A percentile compares a stretch with the other conserved stretches of the same genome.
Conservation (phyloP, 495 filamentous ascomycete species). For the Margaritispora aquatica region DNA sequence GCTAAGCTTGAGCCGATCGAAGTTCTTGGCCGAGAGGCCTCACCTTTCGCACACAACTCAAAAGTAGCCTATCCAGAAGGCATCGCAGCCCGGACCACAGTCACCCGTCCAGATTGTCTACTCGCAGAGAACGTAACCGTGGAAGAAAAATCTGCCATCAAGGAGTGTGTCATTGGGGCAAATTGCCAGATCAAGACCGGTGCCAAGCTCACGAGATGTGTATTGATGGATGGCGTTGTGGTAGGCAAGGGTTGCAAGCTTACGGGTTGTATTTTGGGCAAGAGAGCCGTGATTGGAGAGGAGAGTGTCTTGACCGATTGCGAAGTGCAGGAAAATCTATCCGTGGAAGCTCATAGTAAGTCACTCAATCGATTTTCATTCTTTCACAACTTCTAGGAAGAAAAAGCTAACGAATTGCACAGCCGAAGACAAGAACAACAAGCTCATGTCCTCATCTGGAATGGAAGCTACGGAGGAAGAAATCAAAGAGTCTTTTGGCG, state of each 20-base stretch:
- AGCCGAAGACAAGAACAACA: constrained; percentile 77
- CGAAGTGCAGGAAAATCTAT: constrained; percentile 79
- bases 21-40: constrained; percentile 49
- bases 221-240: constrained; percentile 86
- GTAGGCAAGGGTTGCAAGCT: constrained; percentile 71
- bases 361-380: too few relatives aligned
- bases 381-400: background rate
- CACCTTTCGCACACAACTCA: constrained; percentile 63
- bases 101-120: constrained; percentile 69
- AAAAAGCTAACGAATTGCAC: constrained; percentile 8
- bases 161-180: constrained; percentile 79
- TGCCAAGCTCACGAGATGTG: constrained; percentile 70
- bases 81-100: constrained; percentile 67
- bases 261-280: constrained; percentile 77
- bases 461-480: constrained; percentile 55
- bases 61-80: constrained; percentile 78
- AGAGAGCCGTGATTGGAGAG: constrained; percentile 66
- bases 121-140: constrained; percentile 82
- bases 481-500: constrained; percentile 30
- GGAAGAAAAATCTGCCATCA: constrained; percentile 76
- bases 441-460: constrained; percentile 79
- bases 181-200: constrained; percentile 77
- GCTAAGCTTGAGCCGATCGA: constrained; percentile 68
- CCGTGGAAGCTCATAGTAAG: constrained; percentile 74
- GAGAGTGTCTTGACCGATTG: constrained; percentile 75